Evolutionary conservation across 2,329 filamentous ascomycete species (phyloP), one percentile per base, ranked within the genome.

Genomic region (Pseudogymnoascus sp.): DNA sequence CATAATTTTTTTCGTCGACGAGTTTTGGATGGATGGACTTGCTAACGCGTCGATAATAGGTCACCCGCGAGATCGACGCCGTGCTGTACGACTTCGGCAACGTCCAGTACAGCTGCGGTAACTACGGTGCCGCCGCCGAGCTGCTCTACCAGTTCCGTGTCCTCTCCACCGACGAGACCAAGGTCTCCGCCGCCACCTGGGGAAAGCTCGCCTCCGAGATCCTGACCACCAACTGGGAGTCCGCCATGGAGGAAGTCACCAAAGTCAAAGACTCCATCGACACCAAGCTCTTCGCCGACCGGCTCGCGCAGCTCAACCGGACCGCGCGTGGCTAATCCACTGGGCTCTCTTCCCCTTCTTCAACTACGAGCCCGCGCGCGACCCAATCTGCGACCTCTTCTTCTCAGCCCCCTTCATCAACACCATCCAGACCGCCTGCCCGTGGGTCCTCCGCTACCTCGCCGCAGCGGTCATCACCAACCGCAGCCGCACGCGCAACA

Each of bases 331-430:
- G 91, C 83, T 99, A 72, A 89, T 96, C 71, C 95, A 99, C 89
- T 99, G 95, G 93, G 88, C 91, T 52, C 88, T 99, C 65, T 99
- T 97, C 86, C 93, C 95, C 66, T 93, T 97, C 80, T 99, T 97
- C 86, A 97, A 99, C 86, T 88, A 91, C 80, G 93, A 97, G 72
- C 83, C 87, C 68, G 91, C 91, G 64, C 91, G 93, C 73, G 95
- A 99, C 74, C 85, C 86, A 70, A 85, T 99, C 71, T 91, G 95
- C 73, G 95, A 99, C 71, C 87, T 97, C 75, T 95, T 97, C 84
- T 97, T 99, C 85, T 96, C 90, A 67, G 90, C 93, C 67, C 85
- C 91, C 71, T 99, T 91, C 83, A 99, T 99, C 86, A 99, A 97
- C 86, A 97, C 93, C 71, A 97, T 99, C 76, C 95, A 99, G 84